phyloP scores from a whole-genome alignment of 2,329 filamentous ascomycete genomes.

The Tetracladium maxilliforme region DNA sequence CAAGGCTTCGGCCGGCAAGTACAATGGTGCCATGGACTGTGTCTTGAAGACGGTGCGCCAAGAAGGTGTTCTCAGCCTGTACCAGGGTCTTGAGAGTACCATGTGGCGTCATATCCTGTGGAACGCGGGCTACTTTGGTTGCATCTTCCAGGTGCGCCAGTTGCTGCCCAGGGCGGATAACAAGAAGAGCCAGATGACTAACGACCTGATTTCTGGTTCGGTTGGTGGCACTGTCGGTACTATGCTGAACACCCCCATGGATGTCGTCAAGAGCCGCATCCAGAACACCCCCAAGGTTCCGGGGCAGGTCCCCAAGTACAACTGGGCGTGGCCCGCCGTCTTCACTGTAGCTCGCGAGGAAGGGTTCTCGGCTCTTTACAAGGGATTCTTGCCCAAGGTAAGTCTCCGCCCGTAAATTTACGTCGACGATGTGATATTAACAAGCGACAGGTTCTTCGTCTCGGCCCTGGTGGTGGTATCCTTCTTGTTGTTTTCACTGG shows the following conservation, averaged over 20 bases:
- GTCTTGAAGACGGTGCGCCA: constrained; percentile 67
- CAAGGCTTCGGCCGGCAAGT: constrained; percentile 80
- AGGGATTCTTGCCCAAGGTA: constrained; percentile 95
- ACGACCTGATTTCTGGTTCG: constrained; percentile 76
- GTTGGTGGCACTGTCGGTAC: constrained; percentile 86
- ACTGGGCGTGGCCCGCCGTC: constrained; percentile 89
- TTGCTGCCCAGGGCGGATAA: constrained; percentile 68
- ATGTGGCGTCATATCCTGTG: constrained; percentile 90
- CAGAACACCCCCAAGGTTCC: constrained; percentile 80
- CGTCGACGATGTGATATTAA: too few species aligned
- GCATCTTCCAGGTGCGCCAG: constrained; percentile 90
- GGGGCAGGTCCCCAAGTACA: constrained; percentile 85
- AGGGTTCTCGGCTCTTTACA: constrained; percentile 84
- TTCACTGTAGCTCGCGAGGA: constrained; percentile 85
- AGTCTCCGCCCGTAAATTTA: too few species aligned
- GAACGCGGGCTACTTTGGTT: constrained; percentile 96
- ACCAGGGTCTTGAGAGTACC: constrained; percentile 93
- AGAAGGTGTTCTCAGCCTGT: constrained; percentile 78
- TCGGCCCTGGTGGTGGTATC: constrained; percentile 51
- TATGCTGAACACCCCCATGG: constrained; percentile 86
- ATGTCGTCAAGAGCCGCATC: constrained; percentile 96
- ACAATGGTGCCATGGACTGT: constrained; percentile 69
- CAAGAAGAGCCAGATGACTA: constrained; percentile 69
- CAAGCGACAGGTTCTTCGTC: constrained; percentile 68
- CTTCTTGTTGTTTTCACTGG: constrained; percentile 77